Evolutionary conservation across 148 eudicot species (phyloP).

Genomic region (Rhododendron williamsianum): DNA sequence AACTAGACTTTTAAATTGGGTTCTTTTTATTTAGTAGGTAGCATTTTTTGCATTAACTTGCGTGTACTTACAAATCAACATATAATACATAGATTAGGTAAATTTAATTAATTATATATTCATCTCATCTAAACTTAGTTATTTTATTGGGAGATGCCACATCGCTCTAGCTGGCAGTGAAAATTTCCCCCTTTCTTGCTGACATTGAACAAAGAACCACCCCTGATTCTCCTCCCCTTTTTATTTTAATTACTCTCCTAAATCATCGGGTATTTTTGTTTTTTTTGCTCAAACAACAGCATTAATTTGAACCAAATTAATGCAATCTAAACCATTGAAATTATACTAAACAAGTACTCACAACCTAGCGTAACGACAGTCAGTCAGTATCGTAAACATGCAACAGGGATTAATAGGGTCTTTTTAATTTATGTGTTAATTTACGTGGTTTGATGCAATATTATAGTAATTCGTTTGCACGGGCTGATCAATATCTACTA

Average conservation of each 20-base stretch:
- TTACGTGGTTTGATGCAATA: background rate
- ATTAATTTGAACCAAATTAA: background rate
- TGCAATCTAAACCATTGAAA: background rate
- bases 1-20: too few relatives aligned
- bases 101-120: too few relatives aligned
- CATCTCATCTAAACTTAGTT: background rate
- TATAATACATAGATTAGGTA: background rate
- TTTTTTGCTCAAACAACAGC: background rate
- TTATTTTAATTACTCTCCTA: background rate
- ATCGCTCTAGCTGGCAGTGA: conserved; percentile 10
- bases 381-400: background rate
- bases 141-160: background rate
- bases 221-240: background rate
- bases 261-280: background rate
- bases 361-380: background rate
- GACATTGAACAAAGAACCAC: background rate
- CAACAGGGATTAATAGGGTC: background rate
- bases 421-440: background rate
- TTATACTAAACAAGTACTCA: background rate
- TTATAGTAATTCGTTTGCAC: background rate
- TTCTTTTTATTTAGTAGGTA: too few relatives aligned
- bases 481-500: background rate
- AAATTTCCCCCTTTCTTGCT: background rate
- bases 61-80: background rate
- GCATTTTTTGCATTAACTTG: background rate